Base-by-base conservation (phyloP, 345 rosid species). In the Excoecaria cochinchinensis region DNA sequence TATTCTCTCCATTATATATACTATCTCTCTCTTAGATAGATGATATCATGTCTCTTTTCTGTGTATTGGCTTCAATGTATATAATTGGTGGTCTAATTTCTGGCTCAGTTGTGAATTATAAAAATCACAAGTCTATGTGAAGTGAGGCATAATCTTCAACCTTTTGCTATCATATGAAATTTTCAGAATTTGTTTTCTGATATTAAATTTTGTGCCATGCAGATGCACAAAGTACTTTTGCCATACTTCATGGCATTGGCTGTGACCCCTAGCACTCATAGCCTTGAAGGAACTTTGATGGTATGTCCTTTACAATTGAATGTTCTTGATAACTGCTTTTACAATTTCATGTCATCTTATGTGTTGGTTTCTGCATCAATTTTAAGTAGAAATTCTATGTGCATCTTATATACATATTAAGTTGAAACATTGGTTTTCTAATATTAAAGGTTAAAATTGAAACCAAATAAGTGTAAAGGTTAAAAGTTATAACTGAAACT, bases 201-300 rank as follows among this genome's bases (percentile, higher is more conserved):
- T 24, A 39, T 3, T 50, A 16, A 44, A 21, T 38, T 68, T 17
- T 74, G 47, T 70, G 55, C 72, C 69, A 38, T 74, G 82, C 86
- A 82, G 89, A 84, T 82, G 86, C 89, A 85, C 77, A 81, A 81
- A 76, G 86, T 85, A 67, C 72, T 85, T 73, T 44, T 85, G 46
- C 88, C 79, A 9, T 85, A 76, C 84, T 82, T 84, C 16, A 8
- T 84, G 24, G 82, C 87, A 6, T 73, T 87, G 71, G 81, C 67
- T 50, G 85, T 82, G 63, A 81, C 90, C 17, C 84, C 89, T 3
- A 77, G 88, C 62, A 84, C 86, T 44, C 89, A 75, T 46, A 82
- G 87, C 81, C 87, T 85, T 56, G 89, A 87, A 74, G 89, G 89
- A 65, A 81, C 89, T 47, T 69, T 85, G 80, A 76, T 87, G 87